Conservation (phyloP, 139 green algal species). For the Gonium pectorale region DNA sequence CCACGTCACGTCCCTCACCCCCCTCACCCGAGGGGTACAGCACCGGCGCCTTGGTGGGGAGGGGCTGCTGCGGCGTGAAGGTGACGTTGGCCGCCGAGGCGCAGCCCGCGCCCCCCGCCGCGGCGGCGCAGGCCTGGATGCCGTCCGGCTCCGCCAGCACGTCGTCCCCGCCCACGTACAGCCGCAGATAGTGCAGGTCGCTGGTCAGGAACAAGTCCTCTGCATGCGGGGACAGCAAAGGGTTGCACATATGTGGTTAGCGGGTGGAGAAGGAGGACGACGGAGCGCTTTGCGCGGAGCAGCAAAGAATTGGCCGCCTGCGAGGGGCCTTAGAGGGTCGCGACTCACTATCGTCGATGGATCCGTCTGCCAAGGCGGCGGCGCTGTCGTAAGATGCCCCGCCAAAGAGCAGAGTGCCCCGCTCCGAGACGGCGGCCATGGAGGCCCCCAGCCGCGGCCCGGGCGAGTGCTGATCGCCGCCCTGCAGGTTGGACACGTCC, state of each 20-base stretch:
- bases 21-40: not conserved
- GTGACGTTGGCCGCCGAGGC: not conserved
- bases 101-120: not conserved
- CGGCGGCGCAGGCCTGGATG: not conserved
- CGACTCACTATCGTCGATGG: too few species aligned
- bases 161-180: not conserved
- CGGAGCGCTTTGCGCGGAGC: too few species aligned
- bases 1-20: too few species aligned
- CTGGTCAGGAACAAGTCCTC: constrained; percentile 1
- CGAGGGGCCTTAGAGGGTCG: too few species aligned
- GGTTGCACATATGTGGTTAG: too few species aligned
- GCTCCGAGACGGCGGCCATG: not conserved
- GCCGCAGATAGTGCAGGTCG: constrained; percentile 15
- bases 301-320: too few species aligned
- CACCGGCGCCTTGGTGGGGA: not conserved
- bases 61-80: not conserved
- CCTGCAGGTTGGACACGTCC: constrained; percentile 14
- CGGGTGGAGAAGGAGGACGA: too few species aligned
- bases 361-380: not conserved
- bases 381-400: not conserved
- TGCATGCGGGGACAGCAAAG: not conserved
- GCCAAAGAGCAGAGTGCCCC: not conserved
- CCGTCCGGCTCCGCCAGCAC: not conserved
- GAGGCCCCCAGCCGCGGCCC: not conserved
- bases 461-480: not conserved